These are phyloP conservation scores for Metschnikowia peoriensis DNA, from an alignment of 805 yeast species.

Conservation along the genomic window DNA sequence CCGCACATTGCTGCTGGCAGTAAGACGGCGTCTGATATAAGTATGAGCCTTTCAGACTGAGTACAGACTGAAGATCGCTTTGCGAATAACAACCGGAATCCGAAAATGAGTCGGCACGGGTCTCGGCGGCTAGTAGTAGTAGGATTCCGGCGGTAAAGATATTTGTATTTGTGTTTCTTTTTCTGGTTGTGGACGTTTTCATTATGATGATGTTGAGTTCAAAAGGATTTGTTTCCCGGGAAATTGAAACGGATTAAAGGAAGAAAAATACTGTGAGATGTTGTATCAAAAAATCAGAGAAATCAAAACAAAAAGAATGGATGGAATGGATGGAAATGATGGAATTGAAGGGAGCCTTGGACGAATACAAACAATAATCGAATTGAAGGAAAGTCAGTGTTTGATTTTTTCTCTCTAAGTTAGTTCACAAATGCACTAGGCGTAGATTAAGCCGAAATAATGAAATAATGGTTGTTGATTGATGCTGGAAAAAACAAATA, in stretches of 20 bases:
- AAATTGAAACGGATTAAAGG: background rate
- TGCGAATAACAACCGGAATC: conserved; percentile 17
- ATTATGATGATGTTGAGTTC: background rate
- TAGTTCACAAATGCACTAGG: no score
- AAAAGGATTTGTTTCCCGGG: background rate
- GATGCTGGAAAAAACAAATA: background rate
- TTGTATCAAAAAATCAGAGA: background rate
- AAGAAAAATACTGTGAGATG: no score
- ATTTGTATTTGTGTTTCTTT: background rate
- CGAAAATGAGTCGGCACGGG: conserved; percentile 12
- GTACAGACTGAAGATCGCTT: conserved; percentile 21
- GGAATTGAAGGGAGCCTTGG: no score
- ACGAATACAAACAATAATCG: no score
- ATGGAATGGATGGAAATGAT: no score
- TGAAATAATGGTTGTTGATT: background rate
- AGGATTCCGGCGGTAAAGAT: background rate
- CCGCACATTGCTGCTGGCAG: conserved; percentile 51
- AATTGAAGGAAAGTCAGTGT: no score
- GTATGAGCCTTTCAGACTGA: conserved; percentile 46
- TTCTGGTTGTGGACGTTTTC: background rate
- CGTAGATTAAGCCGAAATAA: no score
- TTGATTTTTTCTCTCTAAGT: no score
- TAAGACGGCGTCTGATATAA: conserved; percentile 58
- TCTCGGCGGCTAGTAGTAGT: conserved; percentile 11
- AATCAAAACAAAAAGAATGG: background rate